phyloP scores from a whole-genome alignment of 2,329 filamentous ascomycete genomes.

The Aspergillus candidus region DNA sequence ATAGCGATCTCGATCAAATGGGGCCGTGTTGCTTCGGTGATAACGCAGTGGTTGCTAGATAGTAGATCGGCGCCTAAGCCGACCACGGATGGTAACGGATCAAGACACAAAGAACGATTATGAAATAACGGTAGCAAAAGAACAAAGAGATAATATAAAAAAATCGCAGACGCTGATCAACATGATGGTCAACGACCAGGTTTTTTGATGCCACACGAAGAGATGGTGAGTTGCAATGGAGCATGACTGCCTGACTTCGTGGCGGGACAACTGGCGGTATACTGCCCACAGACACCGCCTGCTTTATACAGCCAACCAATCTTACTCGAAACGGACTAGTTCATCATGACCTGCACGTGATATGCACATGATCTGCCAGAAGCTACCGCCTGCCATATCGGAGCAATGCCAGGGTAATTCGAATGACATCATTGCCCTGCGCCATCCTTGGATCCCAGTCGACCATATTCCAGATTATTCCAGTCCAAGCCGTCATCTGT shows the following conservation, averaged over 20 bases:
- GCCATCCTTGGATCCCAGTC: background rate
- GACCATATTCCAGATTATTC: slow-evolving; percentile 1
- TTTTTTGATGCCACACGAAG: slow-evolving; percentile 6
- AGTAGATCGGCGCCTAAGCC: slow-evolving; percentile 5
- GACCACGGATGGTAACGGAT: background rate
- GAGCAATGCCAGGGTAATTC: background rate
- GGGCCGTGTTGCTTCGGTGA: background rate
- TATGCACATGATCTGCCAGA: slow-evolving; percentile 4
- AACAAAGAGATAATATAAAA: slow-evolving; percentile 1
- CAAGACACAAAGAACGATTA: background rate
- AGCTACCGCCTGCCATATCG: background rate
- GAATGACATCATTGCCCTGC: background rate
- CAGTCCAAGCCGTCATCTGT: background rate
- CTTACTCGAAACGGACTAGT: background rate
- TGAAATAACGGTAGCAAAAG: slow-evolving; percentile 5
- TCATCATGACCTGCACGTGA: background rate
- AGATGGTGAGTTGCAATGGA: slow-evolving; percentile 2
- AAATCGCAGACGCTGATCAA: slow-evolving; percentile 9
- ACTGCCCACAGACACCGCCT: slow-evolving; percentile 9
- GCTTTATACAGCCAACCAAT: background rate
- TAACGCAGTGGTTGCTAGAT: background rate
- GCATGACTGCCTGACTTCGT: slow-evolving; percentile 7
- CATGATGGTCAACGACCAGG: slow-evolving; percentile 17
- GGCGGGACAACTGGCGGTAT: slow-evolving; percentile 12
- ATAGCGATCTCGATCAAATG: slow-evolving; percentile 4